Conservation (phyloP, 805 yeast species). For the Myxozyma neglecta region DNA sequence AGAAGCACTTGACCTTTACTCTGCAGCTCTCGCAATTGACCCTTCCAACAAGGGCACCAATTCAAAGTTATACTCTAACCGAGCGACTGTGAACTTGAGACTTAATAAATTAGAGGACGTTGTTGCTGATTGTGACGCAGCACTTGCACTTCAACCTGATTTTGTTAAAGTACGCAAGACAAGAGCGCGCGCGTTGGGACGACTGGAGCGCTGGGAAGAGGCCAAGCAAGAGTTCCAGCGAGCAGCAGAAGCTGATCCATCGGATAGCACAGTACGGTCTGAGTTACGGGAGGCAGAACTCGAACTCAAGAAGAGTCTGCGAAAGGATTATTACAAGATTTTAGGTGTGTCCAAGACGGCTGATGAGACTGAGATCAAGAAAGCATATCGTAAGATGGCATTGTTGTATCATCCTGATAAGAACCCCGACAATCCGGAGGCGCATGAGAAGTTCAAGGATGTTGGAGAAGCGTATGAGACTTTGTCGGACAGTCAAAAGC, state of each 20-base stretch:
- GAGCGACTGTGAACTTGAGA: conserved; percentile 84
- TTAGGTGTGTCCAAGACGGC: conserved; percentile 57
- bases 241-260: conserved; percentile 43
- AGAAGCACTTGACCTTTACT: conserved; percentile 68
- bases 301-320: conserved; percentile 43
- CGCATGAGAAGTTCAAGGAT: conserved; percentile 95
- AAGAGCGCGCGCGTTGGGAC: conserved; percentile 44
- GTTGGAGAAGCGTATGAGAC: conserved; percentile 85
- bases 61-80: conserved; percentile 64
- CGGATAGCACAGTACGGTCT: conserved; percentile 40
- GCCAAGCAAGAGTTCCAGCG: conserved; percentile 41
- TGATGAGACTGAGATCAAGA: conserved; percentile 60
- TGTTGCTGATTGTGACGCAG: conserved; percentile 66
- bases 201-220: conserved; percentile 46
- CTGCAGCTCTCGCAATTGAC: conserved; percentile 70
- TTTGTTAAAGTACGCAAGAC: conserved; percentile 61
- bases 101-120: conserved; percentile 79
- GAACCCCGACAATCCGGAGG: conserved; percentile 73
- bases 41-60: conserved; percentile 52
- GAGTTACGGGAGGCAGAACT: conserved; percentile 47
- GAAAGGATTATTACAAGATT: conserved; percentile 61
- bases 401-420: conserved; percentile 82
- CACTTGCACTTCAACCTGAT: conserved; percentile 65
- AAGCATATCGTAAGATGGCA: conserved; percentile 75
- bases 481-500: conserved; percentile 80